A percentile compares a stretch with the other conserved stretches of the same genome.
phyloP scores from a whole-genome alignment of 116 monocot species.

The Zostera marina region DNA sequence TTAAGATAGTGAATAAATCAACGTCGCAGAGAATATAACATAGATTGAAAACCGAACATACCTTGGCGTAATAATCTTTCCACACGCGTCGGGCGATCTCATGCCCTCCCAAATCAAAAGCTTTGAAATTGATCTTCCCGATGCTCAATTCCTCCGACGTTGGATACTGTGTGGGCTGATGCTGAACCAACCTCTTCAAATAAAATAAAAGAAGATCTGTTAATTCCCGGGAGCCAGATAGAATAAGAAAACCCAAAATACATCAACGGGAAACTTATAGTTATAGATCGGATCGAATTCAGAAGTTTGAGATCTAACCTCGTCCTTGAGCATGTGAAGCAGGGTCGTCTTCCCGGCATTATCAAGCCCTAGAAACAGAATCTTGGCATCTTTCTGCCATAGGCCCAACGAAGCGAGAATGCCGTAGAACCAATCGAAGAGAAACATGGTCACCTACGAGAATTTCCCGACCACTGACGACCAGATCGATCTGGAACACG shows the following conservation, averaged over 20 bases:
- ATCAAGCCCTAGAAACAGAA: constrained; percentile 70
- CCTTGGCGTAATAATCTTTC: constrained; percentile 39
- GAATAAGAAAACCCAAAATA: neutral
- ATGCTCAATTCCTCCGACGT: constrained; percentile 41
- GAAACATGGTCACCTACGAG: constrained; percentile 33
- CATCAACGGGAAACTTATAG: neutral
- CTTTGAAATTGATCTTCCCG: constrained; percentile 44
- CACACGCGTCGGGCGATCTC: constrained; percentile 29
- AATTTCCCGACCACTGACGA: constrained; percentile 4
- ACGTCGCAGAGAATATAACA: neutral
- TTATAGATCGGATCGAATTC: neutral
- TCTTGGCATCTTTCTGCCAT: constrained; percentile 86
- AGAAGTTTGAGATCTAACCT: constrained; percentile 19
- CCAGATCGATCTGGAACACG: neutral
- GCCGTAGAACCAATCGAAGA: constrained; percentile 85
- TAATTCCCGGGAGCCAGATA: neutral
- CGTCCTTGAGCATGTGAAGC: constrained; percentile 89
- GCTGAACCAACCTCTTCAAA: constrained; percentile 30
- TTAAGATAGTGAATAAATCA: neutral
- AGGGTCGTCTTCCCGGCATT: constrained; percentile 82
- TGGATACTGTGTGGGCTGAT: constrained; percentile 42
- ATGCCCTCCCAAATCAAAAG: constrained; percentile 38
- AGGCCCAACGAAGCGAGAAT: constrained; percentile 82
- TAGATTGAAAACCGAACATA: neutral
- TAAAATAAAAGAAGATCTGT: neutral